phyloP scores from a whole-genome alignment of 163 green algal genomes.

The Scenedesmus sp. region DNA sequence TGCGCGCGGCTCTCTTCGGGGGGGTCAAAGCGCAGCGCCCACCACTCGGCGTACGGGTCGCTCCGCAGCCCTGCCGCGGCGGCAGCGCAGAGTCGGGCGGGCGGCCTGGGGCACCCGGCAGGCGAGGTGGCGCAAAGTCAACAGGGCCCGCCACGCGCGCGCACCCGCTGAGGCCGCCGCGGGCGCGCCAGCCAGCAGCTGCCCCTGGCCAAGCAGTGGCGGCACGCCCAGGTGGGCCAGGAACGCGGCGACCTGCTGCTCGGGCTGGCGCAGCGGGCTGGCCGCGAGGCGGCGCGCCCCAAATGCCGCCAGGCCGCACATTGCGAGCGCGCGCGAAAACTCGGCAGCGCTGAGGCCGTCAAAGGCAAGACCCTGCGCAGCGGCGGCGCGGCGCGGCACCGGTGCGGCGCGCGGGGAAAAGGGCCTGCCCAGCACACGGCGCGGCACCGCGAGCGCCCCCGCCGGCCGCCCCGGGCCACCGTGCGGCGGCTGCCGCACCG shows the following conservation, averaged over 20 bases:
- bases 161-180: neutral
- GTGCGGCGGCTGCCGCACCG: neutral
- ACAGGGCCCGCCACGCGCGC: no score
- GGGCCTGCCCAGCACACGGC: no score
- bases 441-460: no score
- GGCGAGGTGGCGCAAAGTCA: neutral
- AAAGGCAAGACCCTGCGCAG: constrained; percentile 22
- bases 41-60: constrained; percentile 57
- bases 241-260: constrained; percentile 62
- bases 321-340: constrained; percentile 17
- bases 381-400: no score
- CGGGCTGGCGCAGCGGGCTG: constrained; percentile 29
- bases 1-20: constrained; percentile 19
- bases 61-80: neutral
- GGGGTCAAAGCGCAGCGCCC: constrained; percentile 49
- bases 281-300: neutral
- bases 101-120: neutral
- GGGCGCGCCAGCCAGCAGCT: constrained; percentile 1
- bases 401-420: no score
- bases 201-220: constrained; percentile 15
- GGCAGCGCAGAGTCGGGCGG: neutral
- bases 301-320: constrained; percentile 42
- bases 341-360: neutral
- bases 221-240: constrained; percentile 47
- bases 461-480: no score